Base-by-base conservation (phyloP, 768 basidiomycete genomes). In the Amanita rubescens region DNA sequence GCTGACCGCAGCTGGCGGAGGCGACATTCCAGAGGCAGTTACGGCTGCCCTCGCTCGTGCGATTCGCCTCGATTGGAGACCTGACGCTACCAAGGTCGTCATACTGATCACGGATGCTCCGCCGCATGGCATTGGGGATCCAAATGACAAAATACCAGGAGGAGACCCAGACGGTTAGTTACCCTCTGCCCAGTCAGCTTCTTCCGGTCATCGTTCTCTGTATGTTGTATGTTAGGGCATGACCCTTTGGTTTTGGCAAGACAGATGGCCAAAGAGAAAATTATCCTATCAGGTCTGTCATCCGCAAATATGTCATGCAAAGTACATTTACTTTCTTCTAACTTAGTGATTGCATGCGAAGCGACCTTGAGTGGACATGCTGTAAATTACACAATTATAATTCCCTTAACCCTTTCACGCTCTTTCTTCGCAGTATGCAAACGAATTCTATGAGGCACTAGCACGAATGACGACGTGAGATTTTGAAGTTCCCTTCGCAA, bases 281-380 rank as follows among this genome's bases (percentile, higher is more conserved):
- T 82, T 43, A 76, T 76, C 1, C 58, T 81, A 53, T 78, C 80
- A 62, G 45, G 73, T 59, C 14, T 14, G 37, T 44, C 22, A 39
- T 45, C 53, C 57, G n/a, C 60, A 30, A 51, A 12, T 14, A 14
- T 42, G 24, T 3, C 44, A 8, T 30, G 27, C 27, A 8, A 8
- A n/a, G 19, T 25, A 32, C 45, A 30, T 17, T 48, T 32, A 55
- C 39, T 24, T 35, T 27, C 35, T 47, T 15, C 39, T 30, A 54
- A 79, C 78, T 80, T 80, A 63, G 73, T 79, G 58, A 75, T 81
- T 33, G 80, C 79, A 0, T 82, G 80, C 65, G 80, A 82, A 59
- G 79, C 67, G 3, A 42, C 61, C 12, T 57, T 68, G 20, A 66
- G 65, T 30, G 27, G 27, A 30, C 27, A 30, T 30, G 27, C 27